A percentile compares a stretch with the other conserved stretches of the same genome.
Conservation (phyloP, 2,329 filamentous ascomycete species). For the Cladophialophora bantiana region DNA sequence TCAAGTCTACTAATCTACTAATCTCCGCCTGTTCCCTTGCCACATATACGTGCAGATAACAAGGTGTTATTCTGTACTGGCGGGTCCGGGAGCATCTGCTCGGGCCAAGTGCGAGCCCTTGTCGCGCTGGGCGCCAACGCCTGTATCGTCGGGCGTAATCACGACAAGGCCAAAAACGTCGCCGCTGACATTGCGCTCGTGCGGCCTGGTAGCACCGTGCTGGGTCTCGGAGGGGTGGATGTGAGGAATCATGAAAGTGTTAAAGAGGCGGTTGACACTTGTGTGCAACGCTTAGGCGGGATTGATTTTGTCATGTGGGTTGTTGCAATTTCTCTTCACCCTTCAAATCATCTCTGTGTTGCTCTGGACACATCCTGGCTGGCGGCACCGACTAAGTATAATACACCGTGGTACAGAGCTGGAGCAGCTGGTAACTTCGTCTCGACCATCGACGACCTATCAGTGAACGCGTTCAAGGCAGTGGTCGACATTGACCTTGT, state of each 20-base stretch:
- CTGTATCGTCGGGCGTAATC: conserved; percentile 88
- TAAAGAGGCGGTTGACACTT: conserved; percentile 76
- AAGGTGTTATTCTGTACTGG: conserved; percentile 95
- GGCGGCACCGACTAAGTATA: not conserved
- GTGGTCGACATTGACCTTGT: conserved; percentile 30
- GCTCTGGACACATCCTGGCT: not conserved
- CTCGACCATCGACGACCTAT: conserved; percentile 13
- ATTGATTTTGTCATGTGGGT: conserved; percentile 91
- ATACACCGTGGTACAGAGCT: conserved; percentile 13
- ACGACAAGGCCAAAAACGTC: conserved; percentile 80
- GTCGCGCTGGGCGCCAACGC: conserved; percentile 90
- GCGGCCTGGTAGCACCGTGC: conserved; percentile 77
- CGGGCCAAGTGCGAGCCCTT: conserved; percentile 86
- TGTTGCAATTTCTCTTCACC: conserved; percentile 14
- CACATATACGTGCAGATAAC: conserved; percentile 43
- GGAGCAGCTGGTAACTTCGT: conserved; percentile 33
- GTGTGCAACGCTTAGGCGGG: conserved; percentile 78
- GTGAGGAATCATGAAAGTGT: conserved; percentile 76
- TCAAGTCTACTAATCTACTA: not conserved
- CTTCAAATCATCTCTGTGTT: not conserved
- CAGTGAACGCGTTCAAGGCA: conserved; percentile 29
- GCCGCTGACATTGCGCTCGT: conserved; percentile 82
- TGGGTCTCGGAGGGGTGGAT: conserved; percentile 77
- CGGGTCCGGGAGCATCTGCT: conserved; percentile 90
- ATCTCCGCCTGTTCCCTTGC: not conserved